A percentile compares a stretch with the other conserved stretches of the same genome.
phyloP scores from a whole-genome alignment of 2,329 filamentous ascomycete genomes.

The Incumbomyces delicatus region DNA sequence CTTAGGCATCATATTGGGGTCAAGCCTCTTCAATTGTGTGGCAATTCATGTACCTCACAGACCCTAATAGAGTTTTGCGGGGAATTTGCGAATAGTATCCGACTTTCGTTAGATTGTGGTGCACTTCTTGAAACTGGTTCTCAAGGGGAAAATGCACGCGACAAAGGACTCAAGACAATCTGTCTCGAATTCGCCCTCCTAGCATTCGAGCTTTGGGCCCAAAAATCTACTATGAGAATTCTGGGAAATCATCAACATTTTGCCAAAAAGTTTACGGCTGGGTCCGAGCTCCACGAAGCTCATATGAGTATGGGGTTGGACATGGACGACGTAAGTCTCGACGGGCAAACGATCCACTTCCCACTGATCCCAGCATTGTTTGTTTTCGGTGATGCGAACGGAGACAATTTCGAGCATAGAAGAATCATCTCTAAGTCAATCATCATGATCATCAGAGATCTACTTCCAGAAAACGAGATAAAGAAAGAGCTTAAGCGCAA shows the following conservation, averaged over 20 bases:
- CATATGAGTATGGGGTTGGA: background rate
- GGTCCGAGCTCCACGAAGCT: background rate
- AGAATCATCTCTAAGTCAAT: background rate
- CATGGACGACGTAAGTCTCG: background rate
- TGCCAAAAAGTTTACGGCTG: background rate
- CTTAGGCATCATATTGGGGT: background rate
- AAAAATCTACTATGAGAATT: background rate
- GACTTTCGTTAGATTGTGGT: too few species aligned
- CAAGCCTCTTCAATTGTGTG: too few species aligned
- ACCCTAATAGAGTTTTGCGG: too few species aligned
- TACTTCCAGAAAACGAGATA: too few species aligned
- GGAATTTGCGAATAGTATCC: too few species aligned
- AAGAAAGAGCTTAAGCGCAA: too few species aligned
- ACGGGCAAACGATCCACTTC: background rate
- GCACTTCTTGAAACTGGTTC: too few species aligned
- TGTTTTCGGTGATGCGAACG: background rate
- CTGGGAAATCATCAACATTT: background rate
- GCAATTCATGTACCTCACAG: too few species aligned
- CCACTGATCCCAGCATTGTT: background rate
- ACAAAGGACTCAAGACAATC: background rate
- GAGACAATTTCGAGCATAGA: background rate
- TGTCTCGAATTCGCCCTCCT: background rate
- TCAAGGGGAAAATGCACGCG: background rate
- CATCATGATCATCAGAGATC: too few species aligned
- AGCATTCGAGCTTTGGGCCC: background rate